Conservation (phyloP, 352 stramenopile genomes). For the Pythium scleroteichum region DNA sequence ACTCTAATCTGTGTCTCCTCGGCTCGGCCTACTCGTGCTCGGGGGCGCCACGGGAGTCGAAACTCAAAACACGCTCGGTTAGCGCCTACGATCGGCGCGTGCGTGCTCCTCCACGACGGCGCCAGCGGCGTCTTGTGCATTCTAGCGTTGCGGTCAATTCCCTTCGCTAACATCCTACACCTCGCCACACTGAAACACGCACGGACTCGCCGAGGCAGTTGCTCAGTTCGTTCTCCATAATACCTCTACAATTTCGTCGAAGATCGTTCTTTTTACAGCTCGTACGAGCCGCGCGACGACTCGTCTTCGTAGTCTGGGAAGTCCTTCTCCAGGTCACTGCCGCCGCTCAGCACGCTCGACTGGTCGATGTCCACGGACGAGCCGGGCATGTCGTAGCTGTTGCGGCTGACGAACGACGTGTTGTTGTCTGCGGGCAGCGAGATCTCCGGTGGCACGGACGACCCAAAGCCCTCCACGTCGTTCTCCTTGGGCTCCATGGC, state of each 20-base stretch:
- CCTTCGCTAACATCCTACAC: no score
- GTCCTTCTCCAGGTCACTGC: conserved; percentile 71
- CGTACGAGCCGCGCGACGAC: conserved; percentile 75
- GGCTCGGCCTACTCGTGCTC: background rate
- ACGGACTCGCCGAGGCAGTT: background rate
- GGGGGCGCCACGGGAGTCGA: no score
- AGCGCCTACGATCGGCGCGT: background rate
- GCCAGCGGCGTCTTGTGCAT: no score
- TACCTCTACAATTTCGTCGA: conserved; percentile 2
- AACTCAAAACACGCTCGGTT: no score
- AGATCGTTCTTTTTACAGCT: conserved; percentile 45
- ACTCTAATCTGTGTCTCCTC: background rate
- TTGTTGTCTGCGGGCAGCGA: conserved; percentile 38
- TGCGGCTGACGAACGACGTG: conserved; percentile 44
- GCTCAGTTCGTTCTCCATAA: conserved; percentile 8
- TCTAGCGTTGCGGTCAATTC: no score
- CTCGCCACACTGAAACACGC: background rate
- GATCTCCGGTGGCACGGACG: conserved; percentile 44
- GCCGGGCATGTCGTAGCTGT: conserved; percentile 55
- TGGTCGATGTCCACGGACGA: conserved; percentile 54
- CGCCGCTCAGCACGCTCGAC: conserved; percentile 67
- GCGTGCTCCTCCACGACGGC: background rate
- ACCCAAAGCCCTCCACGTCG: conserved; percentile 46
- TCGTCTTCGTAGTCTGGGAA: conserved; percentile 76
- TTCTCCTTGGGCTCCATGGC: conserved; percentile 83